Percentiles rank a stretch among this genome's conserved stretches.
phyloP scores from a whole-genome alignment of 2,329 filamentous ascomycete genomes.

The Botrytis byssoidea region DNA sequence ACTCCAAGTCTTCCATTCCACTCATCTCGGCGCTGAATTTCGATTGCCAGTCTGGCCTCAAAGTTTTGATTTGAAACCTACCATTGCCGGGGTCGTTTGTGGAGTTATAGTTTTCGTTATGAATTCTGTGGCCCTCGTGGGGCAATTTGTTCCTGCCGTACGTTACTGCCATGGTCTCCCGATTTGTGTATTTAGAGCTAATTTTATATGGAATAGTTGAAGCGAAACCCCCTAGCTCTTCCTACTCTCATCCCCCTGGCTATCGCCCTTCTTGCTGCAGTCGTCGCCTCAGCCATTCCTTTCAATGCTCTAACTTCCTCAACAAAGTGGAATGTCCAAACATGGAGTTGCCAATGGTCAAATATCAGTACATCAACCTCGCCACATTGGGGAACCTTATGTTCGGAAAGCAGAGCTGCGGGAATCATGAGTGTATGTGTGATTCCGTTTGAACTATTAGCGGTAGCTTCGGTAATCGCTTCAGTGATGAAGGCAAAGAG shows the following conservation, averaged over 20 bases:
- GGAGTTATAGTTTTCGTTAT: conserved; percentile 50
- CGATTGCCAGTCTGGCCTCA: conserved; percentile 58
- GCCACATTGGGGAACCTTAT: conserved; percentile 57
- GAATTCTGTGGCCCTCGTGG: conserved; percentile 49
- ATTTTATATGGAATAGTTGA: not conserved
- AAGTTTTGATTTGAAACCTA: conserved; percentile 56
- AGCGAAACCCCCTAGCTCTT: conserved; percentile 32
- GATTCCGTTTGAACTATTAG: conserved; percentile 54
- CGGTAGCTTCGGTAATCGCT: conserved; percentile 46
- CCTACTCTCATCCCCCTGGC: conserved; percentile 43
- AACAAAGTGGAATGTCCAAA: conserved; percentile 54
- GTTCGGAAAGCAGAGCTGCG: conserved; percentile 54
- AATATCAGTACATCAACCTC: conserved; percentile 50
- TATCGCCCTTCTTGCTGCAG: conserved; percentile 46
- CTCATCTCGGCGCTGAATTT: conserved; percentile 48
- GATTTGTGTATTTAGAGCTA: not conserved
- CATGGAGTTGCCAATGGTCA: conserved; percentile 63
- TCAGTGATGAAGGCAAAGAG: conserved; percentile 48
- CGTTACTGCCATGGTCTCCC: conserved; percentile 36
- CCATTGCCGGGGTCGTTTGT: conserved; percentile 53
- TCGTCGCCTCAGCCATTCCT: conserved; percentile 56
- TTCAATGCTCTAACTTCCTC: conserved; percentile 56
- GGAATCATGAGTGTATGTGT: conserved; percentile 56
- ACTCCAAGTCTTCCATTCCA: conserved; percentile 54
- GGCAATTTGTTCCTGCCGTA: conserved; percentile 51